A percentile compares a stretch with the other conserved stretches of the same genome.
These are phyloP conservation scores for Pyrus betulifolia DNA, from an alignment of 306 rosid genomes.

Conservation along the genomic window DNA sequence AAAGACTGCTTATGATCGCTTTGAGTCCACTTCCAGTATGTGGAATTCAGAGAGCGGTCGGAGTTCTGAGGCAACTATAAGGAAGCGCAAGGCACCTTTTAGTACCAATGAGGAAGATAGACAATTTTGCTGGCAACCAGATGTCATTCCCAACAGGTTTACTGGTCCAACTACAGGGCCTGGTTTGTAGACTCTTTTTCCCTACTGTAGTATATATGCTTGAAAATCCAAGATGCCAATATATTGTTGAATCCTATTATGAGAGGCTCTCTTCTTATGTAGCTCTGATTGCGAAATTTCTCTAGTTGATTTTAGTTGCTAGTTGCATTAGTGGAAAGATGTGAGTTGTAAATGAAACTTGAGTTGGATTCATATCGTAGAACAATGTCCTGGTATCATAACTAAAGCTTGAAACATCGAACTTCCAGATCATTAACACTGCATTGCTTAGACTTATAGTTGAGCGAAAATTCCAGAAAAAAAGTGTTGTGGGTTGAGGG, in stretches of 20 bases:
- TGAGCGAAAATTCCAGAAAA: background rate
- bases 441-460: background rate
- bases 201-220: conserved; percentile 45
- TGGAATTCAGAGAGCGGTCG: conserved; percentile 44
- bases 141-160: conserved; percentile 63
- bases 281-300: conserved; percentile 42
- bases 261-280: conserved; percentile 44
- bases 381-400: background rate
- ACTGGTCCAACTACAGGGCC: conserved; percentile 42
- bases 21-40: conserved; percentile 37
- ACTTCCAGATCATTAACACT: background rate
- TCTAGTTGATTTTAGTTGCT: conserved; percentile 39
- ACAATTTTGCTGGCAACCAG: conserved; percentile 67
- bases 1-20: conserved; percentile 38
- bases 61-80: conserved; percentile 40
- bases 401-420: background rate
- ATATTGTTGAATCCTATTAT: conserved; percentile 39
- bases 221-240: conserved; percentile 31
- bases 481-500: background rate
- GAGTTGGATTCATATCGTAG: conserved; percentile 15
- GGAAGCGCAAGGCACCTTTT: conserved; percentile 68
- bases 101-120: conserved; percentile 55
- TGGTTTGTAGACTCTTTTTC: conserved; percentile 70
- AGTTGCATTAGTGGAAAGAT: conserved; percentile 38
- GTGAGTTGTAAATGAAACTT: conserved; percentile 45